phyloP scores from a whole-genome alignment of 352 stramenopile species.

The Pythium phragmiticola region DNA sequence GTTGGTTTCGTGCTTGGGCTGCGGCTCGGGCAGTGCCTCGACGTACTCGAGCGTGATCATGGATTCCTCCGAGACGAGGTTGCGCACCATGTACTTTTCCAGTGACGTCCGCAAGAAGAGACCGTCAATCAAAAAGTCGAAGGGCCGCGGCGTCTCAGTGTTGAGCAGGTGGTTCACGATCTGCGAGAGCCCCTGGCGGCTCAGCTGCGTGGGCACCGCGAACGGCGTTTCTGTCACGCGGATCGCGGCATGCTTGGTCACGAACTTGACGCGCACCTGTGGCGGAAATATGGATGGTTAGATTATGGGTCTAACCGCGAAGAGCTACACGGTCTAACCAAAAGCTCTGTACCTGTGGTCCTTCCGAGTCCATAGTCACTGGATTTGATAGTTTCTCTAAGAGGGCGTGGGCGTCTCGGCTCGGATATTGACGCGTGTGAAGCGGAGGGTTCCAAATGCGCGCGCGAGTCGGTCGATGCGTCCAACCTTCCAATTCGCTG shows the following conservation, averaged over 20 bases:
- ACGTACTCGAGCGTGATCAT: conserved; percentile 89
- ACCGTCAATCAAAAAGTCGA: conserved; percentile 86
- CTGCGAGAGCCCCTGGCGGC: conserved; percentile 81
- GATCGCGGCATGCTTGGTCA: conserved; percentile 86
- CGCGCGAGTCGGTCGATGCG: not conserved
- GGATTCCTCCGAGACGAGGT: conserved; percentile 72
- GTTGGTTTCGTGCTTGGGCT: conserved; percentile 58
- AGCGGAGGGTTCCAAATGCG: no score
- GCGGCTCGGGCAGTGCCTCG: conserved; percentile 72
- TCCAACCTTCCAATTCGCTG: conserved; percentile 10
- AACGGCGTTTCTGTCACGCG: conserved; percentile 89
- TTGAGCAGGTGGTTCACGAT: conserved; percentile 89
- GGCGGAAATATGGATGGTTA: not conserved
- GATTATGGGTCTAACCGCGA: not conserved
- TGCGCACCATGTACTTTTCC: conserved; percentile 70
- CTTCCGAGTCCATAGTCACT: conserved; percentile 38
- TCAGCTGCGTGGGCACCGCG: conserved; percentile 77
- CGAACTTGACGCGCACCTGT: conserved; percentile 89
- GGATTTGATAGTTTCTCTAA: not conserved
- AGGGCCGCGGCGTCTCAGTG: conserved; percentile 54
- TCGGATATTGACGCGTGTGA: no score
- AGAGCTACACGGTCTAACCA: not conserved
- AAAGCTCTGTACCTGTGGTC: conserved; percentile 29
- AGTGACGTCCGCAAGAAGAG: conserved; percentile 76
- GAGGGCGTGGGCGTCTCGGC: no score